Evolutionary conservation across 495 filamentous ascomycete species (phyloP), one percentile per base, ranked within the genome.

Genomic region (Bombardia bombarda): DNA sequence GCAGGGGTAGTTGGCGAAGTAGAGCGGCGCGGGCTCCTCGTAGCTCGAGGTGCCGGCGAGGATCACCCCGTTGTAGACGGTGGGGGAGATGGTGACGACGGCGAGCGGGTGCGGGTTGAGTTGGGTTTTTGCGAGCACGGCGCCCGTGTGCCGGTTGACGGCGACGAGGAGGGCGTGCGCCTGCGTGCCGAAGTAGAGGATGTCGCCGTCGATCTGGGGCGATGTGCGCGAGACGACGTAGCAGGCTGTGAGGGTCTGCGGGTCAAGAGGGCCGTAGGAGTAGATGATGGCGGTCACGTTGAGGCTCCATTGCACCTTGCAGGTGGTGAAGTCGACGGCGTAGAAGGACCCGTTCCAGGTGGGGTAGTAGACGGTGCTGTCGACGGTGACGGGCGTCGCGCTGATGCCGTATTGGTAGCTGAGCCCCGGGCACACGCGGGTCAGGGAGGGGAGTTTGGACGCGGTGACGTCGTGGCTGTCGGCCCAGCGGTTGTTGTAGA

Each of bases 161-260:
- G 64, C 64, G 3, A 68, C 49, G 16, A 66, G 19, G 19, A 68
- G 52, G 7, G 60, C 62, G 28, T 58, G 53, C 13, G 49, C 45
- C 32, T 49, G 50, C 9, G 64, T 68, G n/a, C 49, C 64, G 30
- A 66, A 60, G 43, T 51, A 62, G 26, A 68, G 28, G 14, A 58
- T 42, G 16, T 53, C 50, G 10, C 49, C 41, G 33, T 62, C 48
- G 26, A 60, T 49, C 34, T 57, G 51, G 14, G 57, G 53, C 31
- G 53, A 59, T 4, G 62, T 65, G 16, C 62, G 51, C 1, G 60
- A 58, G 7, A 55, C 40, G 5, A 44, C 21, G 7, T 31, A 14
- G 1, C 24, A 24, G 14, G 17, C 14, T 9, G 13, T 21, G 1
- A 14, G 12, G 18, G 42, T 42, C 32, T 49, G 24, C 7, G 44